phyloP scores from a whole-genome alignment of 371 early-diverging fungal species.

The Mucor lusitanicus region DNA sequence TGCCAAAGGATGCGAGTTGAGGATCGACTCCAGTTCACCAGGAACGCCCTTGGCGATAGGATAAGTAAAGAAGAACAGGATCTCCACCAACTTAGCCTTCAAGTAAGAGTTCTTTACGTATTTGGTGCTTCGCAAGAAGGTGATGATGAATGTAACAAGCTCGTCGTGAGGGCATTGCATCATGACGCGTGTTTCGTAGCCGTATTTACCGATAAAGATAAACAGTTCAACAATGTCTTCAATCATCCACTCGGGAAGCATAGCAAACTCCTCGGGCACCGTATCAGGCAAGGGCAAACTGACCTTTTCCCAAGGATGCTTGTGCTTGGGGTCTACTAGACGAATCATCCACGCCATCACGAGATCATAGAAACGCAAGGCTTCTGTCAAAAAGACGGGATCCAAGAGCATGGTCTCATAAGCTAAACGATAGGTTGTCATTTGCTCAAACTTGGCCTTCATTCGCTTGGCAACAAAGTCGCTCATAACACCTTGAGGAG shows the following conservation, averaged over 20 bases:
- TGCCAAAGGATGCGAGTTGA: conserved; percentile 75
- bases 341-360: conserved; percentile 82
- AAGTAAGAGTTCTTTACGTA: conserved; percentile 94
- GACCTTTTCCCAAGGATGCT: conserved; percentile 58
- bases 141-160: conserved; percentile 78
- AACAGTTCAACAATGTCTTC: conserved; percentile 85
- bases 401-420: conserved; percentile 81
- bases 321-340: conserved; percentile 53
- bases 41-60: conserved; percentile 47
- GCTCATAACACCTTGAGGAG: conserved; percentile 50
- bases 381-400: conserved; percentile 57
- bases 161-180: conserved; percentile 64
- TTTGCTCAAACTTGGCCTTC: conserved; percentile 57
- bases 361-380: conserved; percentile 78
- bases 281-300: conserved; percentile 55
- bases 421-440: conserved; percentile 68
- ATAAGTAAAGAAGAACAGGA: conserved; percentile 76
- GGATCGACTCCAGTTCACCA: conserved; percentile 68
- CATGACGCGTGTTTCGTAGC: conserved; percentile 65
- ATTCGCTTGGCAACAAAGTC: conserved; percentile 58
- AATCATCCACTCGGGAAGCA: conserved; percentile 91
- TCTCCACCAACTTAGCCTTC: conserved; percentile 93
- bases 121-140: conserved; percentile 72
- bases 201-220: conserved; percentile 63
- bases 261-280: conserved; percentile 65